phyloP scores from a whole-genome alignment of 176 grass and related monocot species.

The Oropetium thomaeum region DNA sequence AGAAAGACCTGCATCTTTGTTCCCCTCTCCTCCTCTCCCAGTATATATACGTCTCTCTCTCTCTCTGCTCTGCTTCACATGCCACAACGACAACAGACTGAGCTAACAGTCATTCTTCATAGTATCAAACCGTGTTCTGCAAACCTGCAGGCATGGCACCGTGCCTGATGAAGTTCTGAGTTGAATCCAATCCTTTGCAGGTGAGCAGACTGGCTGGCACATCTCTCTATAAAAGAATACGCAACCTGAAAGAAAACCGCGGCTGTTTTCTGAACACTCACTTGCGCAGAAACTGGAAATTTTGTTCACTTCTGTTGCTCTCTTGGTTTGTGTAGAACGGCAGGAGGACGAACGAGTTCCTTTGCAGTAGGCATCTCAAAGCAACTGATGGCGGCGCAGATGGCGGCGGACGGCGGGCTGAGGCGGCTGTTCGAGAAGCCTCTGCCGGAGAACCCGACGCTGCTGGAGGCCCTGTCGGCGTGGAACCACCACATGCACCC shows the following conservation, averaged over 20 bases:
- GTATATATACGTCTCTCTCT: conserved; percentile 30
- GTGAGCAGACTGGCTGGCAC: conserved; percentile 24
- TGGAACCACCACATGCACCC: conserved; percentile 40
- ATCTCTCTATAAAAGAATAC: neutral
- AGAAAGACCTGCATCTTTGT: conserved; percentile 14
- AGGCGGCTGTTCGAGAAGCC: conserved; percentile 88
- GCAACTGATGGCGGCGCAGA: neutral
- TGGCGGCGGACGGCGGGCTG: conserved; percentile 70
- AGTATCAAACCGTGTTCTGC: neutral
- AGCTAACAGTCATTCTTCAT: conserved; percentile 8
- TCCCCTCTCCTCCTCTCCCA: conserved; percentile 30
- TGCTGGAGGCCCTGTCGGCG: conserved; percentile 81
- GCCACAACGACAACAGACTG: neutral
- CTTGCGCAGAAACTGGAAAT: neutral
- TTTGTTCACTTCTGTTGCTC: neutral
- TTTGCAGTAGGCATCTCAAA: neutral
- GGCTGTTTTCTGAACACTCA: neutral
- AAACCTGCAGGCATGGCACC: neutral
- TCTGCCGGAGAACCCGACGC: conserved; percentile 79
- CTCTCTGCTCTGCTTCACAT: neutral
- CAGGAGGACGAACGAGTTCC: neutral
- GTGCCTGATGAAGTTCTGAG: neutral
- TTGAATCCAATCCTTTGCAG: neutral
- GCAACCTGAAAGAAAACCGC: neutral
- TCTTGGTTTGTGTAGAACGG: neutral